Evolutionary conservation across 192 early-diverging fungal genomes (phyloP), one percentile per base, ranked within the genome.

Genomic region (Podila horticola): DNA sequence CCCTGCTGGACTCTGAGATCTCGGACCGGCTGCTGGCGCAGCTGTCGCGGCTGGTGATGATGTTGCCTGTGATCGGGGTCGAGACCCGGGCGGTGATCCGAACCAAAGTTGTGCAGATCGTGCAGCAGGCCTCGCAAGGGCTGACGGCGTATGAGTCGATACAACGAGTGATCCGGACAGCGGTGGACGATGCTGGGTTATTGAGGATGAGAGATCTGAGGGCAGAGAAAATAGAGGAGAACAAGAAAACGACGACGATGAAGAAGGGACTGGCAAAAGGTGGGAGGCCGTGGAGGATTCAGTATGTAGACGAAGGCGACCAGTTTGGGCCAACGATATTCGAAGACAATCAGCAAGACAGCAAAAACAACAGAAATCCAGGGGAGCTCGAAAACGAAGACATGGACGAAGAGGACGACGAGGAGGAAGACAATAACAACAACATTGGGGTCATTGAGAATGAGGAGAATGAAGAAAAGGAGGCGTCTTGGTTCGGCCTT

Each of bases 11-110:
- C 8, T 62, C 69, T 4, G 65, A 71, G 34, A 60, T 77, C 28
- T 77, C 69, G 8, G 68, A 62, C 45, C 57, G 58, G 2, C 45
- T 77, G n/a, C 24, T 58, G 5, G 49, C 45, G 1, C 62, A 64
- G 45, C 64, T 77, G 12, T 77, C 75, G 10, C 13, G 69, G 20
- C 64, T 77, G 1, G 58, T 71, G 41, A 77, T 77, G 75, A 71
- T 77, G 75, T 8, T 77, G 15, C 75, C 75, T 8, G 69, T 77
- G 13, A 66, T 71, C 15, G 64, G 64, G 26, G 64, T 69, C 31
- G 74, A 75, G 55, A 69, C 74, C 36, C 60, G 74, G 4, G 67
- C 67, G 0, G 51, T 69, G 22, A 75, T 75, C 41, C 60, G 67
- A 17, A 36, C 55, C 2, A 69, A 75, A 22, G 67, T 75, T 17